Percentiles rank a stretch among this genome's conserved stretches.
Conservation (phyloP, 2,329 filamentous ascomycete genomes). For the Fusarium domesticum region DNA sequence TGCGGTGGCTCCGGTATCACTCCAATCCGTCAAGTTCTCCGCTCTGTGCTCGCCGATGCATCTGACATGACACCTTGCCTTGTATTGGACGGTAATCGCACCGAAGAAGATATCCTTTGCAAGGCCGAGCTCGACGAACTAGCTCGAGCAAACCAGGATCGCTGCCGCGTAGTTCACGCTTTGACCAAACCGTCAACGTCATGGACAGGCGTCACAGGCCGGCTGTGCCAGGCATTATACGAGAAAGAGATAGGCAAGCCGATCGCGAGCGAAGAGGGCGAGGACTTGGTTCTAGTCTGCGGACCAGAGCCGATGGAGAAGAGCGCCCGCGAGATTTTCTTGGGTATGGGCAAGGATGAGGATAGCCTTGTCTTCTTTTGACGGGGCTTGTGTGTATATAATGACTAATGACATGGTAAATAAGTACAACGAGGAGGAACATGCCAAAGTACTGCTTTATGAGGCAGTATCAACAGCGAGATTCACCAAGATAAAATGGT, state of each 20-base stretch:
- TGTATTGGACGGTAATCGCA: conserved; percentile 74
- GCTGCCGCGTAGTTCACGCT: conserved; percentile 65
- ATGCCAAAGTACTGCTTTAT: no score
- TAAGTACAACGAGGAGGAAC: not conserved
- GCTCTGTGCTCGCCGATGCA: conserved; percentile 58
- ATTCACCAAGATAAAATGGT: conserved; percentile 3
- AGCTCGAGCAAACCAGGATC: conserved; percentile 48
- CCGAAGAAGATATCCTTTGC: conserved; percentile 79
- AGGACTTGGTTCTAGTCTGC: conserved; percentile 71
- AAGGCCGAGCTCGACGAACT: conserved; percentile 67
- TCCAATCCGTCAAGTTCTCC: conserved; percentile 81
- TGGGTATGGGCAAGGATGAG: conserved; percentile 60
- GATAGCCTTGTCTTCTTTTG: conserved; percentile 31
- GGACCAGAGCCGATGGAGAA: conserved; percentile 75
- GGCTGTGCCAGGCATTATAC: conserved; percentile 63
- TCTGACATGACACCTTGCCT: conserved; percentile 65
- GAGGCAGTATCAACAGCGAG: no score
- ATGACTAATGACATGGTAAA: not conserved
- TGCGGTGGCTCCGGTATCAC: conserved; percentile 88
- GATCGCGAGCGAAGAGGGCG: conserved; percentile 38
- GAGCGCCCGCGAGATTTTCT: conserved; percentile 52
- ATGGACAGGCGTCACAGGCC: conserved; percentile 68
- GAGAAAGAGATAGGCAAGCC: conserved; percentile 50
- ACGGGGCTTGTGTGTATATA: not conserved
- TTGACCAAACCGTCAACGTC: conserved; percentile 60